phyloP scores from a whole-genome alignment of 225 moss, liverwort and hornwort species.

The Asterella californica region DNA sequence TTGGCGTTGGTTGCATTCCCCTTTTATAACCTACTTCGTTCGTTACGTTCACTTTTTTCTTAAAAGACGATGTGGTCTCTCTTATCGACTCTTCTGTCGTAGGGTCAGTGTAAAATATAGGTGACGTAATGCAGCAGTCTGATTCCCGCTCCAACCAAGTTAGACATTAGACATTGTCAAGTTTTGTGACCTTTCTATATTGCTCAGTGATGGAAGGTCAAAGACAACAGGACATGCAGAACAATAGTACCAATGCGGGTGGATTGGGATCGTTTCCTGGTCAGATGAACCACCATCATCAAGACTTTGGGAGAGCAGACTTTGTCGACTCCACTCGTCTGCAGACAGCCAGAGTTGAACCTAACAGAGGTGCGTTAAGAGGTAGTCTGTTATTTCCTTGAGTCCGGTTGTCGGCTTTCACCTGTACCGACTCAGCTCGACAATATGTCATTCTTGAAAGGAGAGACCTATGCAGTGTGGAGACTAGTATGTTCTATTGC shows the following conservation, averaged over 20 bases:
- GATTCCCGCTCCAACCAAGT: background rate
- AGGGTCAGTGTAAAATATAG: background rate
- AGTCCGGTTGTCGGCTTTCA: background rate
- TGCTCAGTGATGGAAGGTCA: slow-evolving; percentile 57
- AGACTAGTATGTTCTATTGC: background rate
- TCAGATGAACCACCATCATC: slow-evolving; percentile 23
- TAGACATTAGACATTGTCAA: background rate
- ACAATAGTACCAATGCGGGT: slow-evolving; percentile 46
- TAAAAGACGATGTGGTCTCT: background rate
- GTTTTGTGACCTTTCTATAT: background rate
- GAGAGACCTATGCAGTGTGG: background rate
- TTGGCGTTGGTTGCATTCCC: background rate
- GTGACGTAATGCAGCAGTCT: background rate
- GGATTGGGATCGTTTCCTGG: slow-evolving; percentile 47
- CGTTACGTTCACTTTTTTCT: background rate
- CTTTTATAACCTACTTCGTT: background rate
- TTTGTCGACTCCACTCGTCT: slow-evolving; percentile 39
- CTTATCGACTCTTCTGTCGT: background rate
- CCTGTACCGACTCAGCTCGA: background rate
- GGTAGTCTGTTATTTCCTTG: background rate
- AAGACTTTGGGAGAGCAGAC: slow-evolving; percentile 41
- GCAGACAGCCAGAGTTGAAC: slow-evolving; percentile 28
- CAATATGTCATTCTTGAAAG: background rate
- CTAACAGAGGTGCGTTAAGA: slow-evolving; percentile 38
- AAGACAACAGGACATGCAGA: slow-evolving; percentile 47